These are phyloP conservation scores for Orbilia ellipsospora DNA, from an alignment of 2,329 filamentous ascomycete genomes.

Conservation along the genomic window DNA sequence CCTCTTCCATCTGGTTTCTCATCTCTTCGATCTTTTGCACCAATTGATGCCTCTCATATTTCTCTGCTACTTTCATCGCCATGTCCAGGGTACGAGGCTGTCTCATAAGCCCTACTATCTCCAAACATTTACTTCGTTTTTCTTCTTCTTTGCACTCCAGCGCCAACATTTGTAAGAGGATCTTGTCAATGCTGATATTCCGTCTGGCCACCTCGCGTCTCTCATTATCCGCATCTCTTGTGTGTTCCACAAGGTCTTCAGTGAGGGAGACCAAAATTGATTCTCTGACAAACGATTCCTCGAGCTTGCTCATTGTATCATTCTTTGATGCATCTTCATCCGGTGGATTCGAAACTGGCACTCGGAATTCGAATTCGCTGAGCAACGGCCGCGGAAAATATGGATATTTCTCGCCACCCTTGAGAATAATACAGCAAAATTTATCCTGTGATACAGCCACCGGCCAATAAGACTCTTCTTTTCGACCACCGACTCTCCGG, in stretches of 20 bases:
- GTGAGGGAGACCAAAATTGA: constrained; percentile 78
- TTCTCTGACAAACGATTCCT: constrained; percentile 83
- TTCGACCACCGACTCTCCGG: constrained; percentile 83
- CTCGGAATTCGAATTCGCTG: constrained; percentile 90
- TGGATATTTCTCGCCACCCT: constrained; percentile 79
- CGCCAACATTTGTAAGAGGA: constrained; percentile 86
- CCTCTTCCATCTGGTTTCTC: constrained; percentile 71
- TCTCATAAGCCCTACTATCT: constrained; percentile 86
- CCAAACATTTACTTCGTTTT: constrained; percentile 90
- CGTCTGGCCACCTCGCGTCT: constrained; percentile 75
- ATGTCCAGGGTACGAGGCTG: constrained; percentile 92
- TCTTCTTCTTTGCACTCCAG: constrained; percentile 94
- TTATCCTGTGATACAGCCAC: constrained; percentile 90
- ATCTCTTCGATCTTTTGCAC: constrained; percentile 90
- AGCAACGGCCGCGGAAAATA: constrained; percentile 91
- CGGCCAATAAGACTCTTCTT: constrained; percentile 92
- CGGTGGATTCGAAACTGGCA: constrained; percentile 73
- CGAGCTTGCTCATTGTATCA: constrained; percentile 70
- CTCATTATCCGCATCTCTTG: constrained; percentile 73
- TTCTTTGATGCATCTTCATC: constrained; percentile 60
- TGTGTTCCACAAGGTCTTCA: constrained; percentile 77
- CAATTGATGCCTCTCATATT: constrained; percentile 82
- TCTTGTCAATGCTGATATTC: constrained; percentile 89
- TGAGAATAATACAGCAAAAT: constrained; percentile 99
- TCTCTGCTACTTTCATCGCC: constrained; percentile 85